Evolutionary conservation across 1,139 yeast species (phyloP).

Genomic region (Candida sanyaensis): DNA sequence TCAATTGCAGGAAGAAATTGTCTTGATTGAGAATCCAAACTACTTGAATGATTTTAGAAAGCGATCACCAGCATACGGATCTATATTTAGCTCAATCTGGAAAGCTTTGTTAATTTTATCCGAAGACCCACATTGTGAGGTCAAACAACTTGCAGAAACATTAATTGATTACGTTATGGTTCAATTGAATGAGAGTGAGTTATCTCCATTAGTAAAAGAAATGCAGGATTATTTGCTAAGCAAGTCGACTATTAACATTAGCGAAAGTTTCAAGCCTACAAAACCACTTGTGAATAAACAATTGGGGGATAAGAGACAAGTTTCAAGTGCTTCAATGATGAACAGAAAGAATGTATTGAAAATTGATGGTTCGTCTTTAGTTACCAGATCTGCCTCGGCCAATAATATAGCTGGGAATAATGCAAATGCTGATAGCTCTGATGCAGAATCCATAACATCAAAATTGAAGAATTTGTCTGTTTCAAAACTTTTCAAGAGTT

Average conservation of each 20-base stretch:
- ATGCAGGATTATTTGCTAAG: slow-evolving; percentile 66
- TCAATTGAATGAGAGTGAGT: slow-evolving; percentile 64
- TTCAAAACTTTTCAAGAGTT: slow-evolving; percentile 43
- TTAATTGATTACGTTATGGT: slow-evolving; percentile 75
- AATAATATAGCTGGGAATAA: slow-evolving; percentile 19
- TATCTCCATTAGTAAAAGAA: slow-evolving; percentile 62
- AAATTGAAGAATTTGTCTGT: slow-evolving; percentile 42
- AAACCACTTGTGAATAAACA: slow-evolving; percentile 34
- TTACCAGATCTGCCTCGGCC: slow-evolving; percentile 36
- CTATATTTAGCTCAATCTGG: slow-evolving; percentile 88
- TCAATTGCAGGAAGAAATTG: slow-evolving; percentile 80
- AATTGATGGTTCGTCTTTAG: slow-evolving; percentile 31
- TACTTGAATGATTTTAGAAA: slow-evolving; percentile 60
- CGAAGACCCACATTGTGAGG: slow-evolving; percentile 89
- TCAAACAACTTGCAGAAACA: slow-evolving; percentile 69
- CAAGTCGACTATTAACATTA: slow-evolving; percentile 46
- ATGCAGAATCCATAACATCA: slow-evolving; percentile 38
- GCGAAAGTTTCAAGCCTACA: slow-evolving; percentile 40
- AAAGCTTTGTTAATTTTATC: slow-evolving; percentile 76
- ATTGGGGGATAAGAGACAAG: slow-evolving; percentile 29
- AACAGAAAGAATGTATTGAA: slow-evolving; percentile 31
- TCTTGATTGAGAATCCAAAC: slow-evolving; percentile 62
- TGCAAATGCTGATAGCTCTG: slow-evolving; percentile 23
- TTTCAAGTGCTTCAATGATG: slow-evolving; percentile 30
- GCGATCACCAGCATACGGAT: slow-evolving; percentile 76